A percentile compares a stretch with the other conserved stretches of the same genome.
Conservation (phyloP, 192 early-diverging fungal genomes). For the Coemansia brasiliensis region DNA sequence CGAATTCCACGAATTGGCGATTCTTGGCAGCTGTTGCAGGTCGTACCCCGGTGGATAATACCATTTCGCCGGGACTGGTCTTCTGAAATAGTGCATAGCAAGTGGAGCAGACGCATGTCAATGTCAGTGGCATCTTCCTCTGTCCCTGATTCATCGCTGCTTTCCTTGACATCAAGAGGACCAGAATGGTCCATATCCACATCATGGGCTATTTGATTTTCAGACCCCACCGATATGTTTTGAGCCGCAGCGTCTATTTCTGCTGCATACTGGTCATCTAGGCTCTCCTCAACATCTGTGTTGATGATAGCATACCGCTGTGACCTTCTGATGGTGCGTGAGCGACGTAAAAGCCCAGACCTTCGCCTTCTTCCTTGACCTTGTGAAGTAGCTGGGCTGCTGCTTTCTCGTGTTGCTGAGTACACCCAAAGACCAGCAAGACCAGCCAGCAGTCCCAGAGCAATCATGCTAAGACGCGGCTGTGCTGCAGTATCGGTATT, state of each 20-base stretch:
- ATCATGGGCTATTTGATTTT: slow-evolving; percentile 4
- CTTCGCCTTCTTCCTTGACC: background rate
- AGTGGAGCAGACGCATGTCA: slow-evolving; percentile 59
- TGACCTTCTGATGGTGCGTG: slow-evolving; percentile 43
- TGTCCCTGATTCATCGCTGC: slow-evolving; percentile 1
- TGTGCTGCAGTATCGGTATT: slow-evolving; percentile 4
- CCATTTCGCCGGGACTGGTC: slow-evolving; percentile 71
- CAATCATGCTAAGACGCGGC: slow-evolving; percentile 39
- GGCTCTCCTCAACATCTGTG: slow-evolving; percentile 19
- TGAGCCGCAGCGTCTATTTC: background rate
- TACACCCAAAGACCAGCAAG: slow-evolving; percentile 46
- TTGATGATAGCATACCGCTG: slow-evolving; percentile 20
- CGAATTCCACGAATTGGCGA: slow-evolving; percentile 87
- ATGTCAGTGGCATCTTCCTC: slow-evolving; percentile 12
- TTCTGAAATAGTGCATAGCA: slow-evolving; percentile 84
- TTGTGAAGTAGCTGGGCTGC: background rate
- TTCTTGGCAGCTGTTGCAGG: slow-evolving; percentile 86
- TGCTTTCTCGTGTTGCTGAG: slow-evolving; percentile 16
- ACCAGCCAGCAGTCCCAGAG: slow-evolving; percentile 39
- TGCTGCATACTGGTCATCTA: background rate
- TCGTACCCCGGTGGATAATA: slow-evolving; percentile 77
- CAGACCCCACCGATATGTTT: background rate
- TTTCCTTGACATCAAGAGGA: background rate
- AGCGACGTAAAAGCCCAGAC: slow-evolving; percentile 18
- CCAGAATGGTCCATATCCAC: slow-evolving; percentile 6